Evolutionary conservation across 2,329 filamentous ascomycete genomes (phyloP).

Genomic region (Ophiostoma pallidulum): DNA sequence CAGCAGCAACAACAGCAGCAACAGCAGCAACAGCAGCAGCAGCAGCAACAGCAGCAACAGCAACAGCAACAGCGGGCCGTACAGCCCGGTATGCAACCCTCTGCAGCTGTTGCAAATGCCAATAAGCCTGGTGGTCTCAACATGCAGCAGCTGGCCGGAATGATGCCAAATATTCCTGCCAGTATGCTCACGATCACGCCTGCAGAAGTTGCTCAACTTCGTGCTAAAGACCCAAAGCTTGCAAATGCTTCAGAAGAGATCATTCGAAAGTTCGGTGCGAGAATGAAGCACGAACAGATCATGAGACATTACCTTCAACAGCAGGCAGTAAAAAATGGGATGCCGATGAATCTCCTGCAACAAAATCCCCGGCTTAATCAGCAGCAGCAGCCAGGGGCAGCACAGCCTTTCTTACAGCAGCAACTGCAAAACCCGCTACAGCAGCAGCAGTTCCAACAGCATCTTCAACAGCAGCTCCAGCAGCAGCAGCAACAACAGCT

Average conservation of each 20-base stretch:
- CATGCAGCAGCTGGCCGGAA: slow-evolving; percentile 6
- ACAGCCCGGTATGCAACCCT: slow-evolving; percentile 9
- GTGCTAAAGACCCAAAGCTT: slow-evolving; percentile 12
- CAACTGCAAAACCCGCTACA: slow-evolving; percentile 5
- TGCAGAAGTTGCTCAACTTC: slow-evolving; percentile 12
- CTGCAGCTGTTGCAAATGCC: neutral
- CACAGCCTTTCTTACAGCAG: slow-evolving; percentile 6
- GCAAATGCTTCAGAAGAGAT: slow-evolving; percentile 13
- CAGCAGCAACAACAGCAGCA: slow-evolving; percentile 15
- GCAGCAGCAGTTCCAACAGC: neutral
- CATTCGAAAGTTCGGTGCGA: slow-evolving; percentile 7
- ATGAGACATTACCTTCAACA: slow-evolving; percentile 14
- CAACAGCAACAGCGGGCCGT: slow-evolving; percentile 15
- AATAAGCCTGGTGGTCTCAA: neutral
- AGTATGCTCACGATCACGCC: slow-evolving; percentile 12
- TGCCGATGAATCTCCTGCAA: slow-evolving; percentile 3
- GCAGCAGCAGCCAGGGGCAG: slow-evolving; percentile 17
- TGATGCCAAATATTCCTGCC: slow-evolving; percentile 11
- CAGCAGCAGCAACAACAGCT: slow-evolving; percentile 17
- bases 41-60: slow-evolving; percentile 5
- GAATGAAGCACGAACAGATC: slow-evolving; percentile 12
- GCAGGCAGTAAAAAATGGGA: slow-evolving; percentile 9
- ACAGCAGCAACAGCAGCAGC: slow-evolving; percentile 13
- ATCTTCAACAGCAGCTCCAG: slow-evolving; percentile 13
- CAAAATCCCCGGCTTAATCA: slow-evolving; percentile 17